Conservation (phyloP, 2,329 filamentous ascomycete species). For the Penicillium concentricum region DNA sequence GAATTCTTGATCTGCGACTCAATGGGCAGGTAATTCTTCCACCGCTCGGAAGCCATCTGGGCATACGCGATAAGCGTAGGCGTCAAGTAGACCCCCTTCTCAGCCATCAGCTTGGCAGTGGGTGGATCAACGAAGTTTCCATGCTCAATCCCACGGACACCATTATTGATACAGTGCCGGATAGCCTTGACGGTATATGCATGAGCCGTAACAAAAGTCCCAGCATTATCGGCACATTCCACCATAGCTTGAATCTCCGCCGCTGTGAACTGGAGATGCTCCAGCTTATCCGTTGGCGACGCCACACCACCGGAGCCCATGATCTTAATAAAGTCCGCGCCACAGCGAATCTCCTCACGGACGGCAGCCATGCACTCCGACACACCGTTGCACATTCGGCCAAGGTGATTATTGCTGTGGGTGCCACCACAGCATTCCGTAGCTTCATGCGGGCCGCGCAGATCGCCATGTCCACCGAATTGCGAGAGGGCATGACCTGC, state of each 20-base stretch:
- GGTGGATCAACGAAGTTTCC: constrained; percentile 45
- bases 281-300: constrained; percentile 55
- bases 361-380: constrained; percentile 53
- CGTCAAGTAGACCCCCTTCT: constrained; percentile 50
- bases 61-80: constrained; percentile 55
- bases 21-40: constrained; percentile 24
- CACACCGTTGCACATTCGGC: constrained; percentile 54
- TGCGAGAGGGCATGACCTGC: constrained; percentile 55
- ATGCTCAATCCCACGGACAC: constrained; percentile 57
- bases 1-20: constrained; percentile 50
- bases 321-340: constrained; percentile 62
- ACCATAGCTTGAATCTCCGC: constrained; percentile 56
- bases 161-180: constrained; percentile 55
- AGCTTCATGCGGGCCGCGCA: constrained; percentile 41
- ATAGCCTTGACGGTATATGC: constrained; percentile 57
- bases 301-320: constrained; percentile 59
- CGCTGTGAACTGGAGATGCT: constrained; percentile 55
- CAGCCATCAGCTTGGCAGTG: constrained; percentile 52
- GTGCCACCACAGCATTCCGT: constrained; percentile 52
- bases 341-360: constrained; percentile 55
- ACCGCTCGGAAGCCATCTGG: constrained; percentile 48
- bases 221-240: constrained; percentile 50
- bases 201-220: constrained; percentile 57
- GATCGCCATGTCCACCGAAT: constrained; percentile 59
- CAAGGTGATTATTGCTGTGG: constrained; percentile 28